Conservation (phyloP, 2,329 filamentous ascomycete genomes). For the Zymoseptoria ardabiliae region DNA sequence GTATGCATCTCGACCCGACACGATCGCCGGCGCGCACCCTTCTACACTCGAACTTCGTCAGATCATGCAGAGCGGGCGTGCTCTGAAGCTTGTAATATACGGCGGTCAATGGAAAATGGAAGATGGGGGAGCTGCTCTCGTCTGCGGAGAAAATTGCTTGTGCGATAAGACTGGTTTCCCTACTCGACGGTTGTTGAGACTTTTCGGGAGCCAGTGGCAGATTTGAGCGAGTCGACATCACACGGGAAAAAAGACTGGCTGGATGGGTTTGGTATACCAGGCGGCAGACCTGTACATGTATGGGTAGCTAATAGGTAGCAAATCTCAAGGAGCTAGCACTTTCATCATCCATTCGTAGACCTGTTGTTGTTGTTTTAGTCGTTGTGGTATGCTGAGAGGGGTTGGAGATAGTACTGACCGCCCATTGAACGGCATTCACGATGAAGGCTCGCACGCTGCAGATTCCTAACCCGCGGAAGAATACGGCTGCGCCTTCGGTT, state of each 20-base stretch:
- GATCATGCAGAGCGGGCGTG: neutral
- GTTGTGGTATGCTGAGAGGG: neutral
- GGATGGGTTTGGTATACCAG: neutral
- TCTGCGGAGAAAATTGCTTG: slow-evolving; percentile 14
- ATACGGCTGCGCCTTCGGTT: slow-evolving; percentile 64
- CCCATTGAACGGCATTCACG: slow-evolving; percentile 91
- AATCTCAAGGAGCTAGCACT: slow-evolving; percentile 18
- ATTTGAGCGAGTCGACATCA: neutral
- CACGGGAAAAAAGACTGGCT: slow-evolving; percentile 1
- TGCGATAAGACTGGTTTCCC: neutral
- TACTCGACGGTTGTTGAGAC: neutral
- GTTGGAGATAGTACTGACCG: slow-evolving; percentile 39
- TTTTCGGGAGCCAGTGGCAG: neutral
- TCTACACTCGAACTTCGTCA: neutral
- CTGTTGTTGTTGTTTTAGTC: slow-evolving; percentile 6
- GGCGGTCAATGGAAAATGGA: neutral
- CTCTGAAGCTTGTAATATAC: neutral
- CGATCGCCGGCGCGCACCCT: neutral
- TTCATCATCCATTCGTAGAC: slow-evolving; percentile 78
- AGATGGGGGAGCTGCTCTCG: neutral
- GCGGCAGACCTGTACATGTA: slow-evolving; percentile 1
- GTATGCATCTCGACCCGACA: slow-evolving; percentile 3
- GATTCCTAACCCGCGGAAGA: slow-evolving; percentile 73
- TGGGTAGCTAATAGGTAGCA: slow-evolving; percentile 6
- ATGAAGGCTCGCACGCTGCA: slow-evolving; percentile 83